phyloP scores from a whole-genome alignment of 305 asterid genomes.

The Plantago coronopus region DNA sequence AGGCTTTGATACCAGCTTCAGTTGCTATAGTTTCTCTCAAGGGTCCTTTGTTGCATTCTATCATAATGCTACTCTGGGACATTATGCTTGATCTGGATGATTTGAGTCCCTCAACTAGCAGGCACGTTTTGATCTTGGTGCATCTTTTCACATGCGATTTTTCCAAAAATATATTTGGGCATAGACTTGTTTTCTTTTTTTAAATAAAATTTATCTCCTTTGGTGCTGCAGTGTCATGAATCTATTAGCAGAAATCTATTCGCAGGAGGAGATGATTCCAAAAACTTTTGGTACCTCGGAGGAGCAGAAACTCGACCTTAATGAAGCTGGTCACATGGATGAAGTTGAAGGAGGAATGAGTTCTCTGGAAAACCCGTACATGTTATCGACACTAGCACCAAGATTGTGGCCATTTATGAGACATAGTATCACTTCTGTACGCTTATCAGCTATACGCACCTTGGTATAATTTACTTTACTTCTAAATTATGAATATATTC shows the following conservation, averaged over 20 bases:
- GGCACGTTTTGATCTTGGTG: conserved; percentile 38
- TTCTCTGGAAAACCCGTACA: conserved; percentile 71
- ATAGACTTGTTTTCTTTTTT: background rate
- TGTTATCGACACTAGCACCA: conserved; percentile 86
- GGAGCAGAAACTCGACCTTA: conserved; percentile 71
- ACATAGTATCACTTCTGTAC: conserved; percentile 93
- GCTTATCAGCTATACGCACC: conserved; percentile 94
- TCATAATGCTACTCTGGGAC: conserved; percentile 95
- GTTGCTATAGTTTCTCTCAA: conserved; percentile 73
- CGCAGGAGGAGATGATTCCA: conserved; percentile 96
- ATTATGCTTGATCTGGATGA: conserved; percentile 97
- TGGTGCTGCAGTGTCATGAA: conserved; percentile 90
- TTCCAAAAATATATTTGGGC: no score
- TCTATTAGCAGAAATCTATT: conserved; percentile 93
- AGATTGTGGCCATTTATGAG: conserved; percentile 99
- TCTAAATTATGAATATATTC: background rate
- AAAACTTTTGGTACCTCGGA: conserved; percentile 48
- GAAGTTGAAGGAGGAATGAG: conserved; percentile 61
- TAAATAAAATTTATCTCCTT: conserved; percentile 20
- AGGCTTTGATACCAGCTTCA: conserved; percentile 87
- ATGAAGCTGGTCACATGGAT: conserved; percentile 53
- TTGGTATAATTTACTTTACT: no score
- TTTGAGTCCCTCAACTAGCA: conserved; percentile 98
- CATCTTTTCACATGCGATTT: background rate
- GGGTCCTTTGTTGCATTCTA: conserved; percentile 70